These are phyloP conservation scores for Solanum tacnaense DNA, from an alignment of 257 asterid species.

Conservation along the genomic window DNA sequence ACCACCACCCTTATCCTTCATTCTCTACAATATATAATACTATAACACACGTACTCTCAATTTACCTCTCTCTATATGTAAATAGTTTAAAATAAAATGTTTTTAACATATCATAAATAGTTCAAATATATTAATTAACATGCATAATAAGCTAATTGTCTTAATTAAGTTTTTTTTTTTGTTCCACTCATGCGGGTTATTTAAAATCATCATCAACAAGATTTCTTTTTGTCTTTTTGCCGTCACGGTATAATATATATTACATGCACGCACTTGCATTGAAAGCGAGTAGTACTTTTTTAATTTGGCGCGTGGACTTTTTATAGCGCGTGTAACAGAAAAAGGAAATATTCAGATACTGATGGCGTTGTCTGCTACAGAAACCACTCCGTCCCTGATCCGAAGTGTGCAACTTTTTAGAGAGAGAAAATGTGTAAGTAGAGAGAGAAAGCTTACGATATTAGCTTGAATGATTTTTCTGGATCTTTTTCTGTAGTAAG, in stretches of 20 bases:
- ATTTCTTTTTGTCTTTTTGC: constrained; percentile 6
- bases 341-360: background rate
- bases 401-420: background rate
- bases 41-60: background rate
- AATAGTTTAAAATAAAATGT: background rate
- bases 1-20: background rate
- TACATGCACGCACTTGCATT: background rate
- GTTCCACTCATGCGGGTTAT: constrained; percentile 4
- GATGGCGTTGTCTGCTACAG: background rate
- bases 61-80: background rate
- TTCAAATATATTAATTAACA: background rate
- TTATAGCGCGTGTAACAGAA: background rate
- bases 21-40: background rate
- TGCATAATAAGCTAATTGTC: background rate
- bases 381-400: background rate
- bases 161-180: background rate
- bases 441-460: constrained; percentile 23
- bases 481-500: constrained; percentile 58
- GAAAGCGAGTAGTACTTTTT: background rate
- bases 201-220: constrained; percentile 1
- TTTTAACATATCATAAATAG: too few species aligned
- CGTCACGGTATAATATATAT: background rate
- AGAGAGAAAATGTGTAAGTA: constrained; percentile 1
- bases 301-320: constrained; percentile 1
- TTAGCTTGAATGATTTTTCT: constrained; percentile 26